A percentile compares a stretch with the other conserved stretches of the same genome.
phyloP scores from a whole-genome alignment of 176 grass and related monocot genomes.

The Panicum miliaceum region DNA sequence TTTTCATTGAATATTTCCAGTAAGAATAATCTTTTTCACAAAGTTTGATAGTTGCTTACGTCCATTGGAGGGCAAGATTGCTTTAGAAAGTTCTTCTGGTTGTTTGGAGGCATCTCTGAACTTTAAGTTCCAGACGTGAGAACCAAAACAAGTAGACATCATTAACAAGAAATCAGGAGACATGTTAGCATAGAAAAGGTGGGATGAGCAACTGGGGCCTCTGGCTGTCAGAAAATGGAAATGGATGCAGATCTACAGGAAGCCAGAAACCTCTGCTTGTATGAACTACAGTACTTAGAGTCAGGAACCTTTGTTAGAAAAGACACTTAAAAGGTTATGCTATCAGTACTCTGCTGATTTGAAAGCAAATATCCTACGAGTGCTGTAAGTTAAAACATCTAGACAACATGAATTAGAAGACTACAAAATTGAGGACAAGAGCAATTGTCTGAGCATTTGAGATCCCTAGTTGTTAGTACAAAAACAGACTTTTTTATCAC shows the following conservation, averaged over 20 bases:
- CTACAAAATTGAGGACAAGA: conserved; percentile 34
- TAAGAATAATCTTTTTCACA: conserved; percentile 5
- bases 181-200: conserved; percentile 11
- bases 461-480: background rate
- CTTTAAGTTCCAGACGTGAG: conserved; percentile 35
- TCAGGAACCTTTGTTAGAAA: background rate
- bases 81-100: conserved; percentile 2
- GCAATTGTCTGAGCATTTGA: background rate
- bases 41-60: background rate
- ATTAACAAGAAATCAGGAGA: background rate
- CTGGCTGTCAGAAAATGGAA: conserved; percentile 22
- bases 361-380: background rate
- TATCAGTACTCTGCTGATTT: background rate
- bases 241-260: background rate
- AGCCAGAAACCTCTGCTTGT: background rate
- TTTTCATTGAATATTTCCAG: conserved; percentile 3
- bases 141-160: conserved; percentile 31
- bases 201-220: conserved; percentile 12
- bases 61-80: conserved; percentile 32
- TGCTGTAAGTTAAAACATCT: background rate
- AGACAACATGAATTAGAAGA: background rate
- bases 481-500: background rate
- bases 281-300: background rate
- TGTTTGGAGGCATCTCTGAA: conserved; percentile 18
- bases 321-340: background rate